A percentile compares a stretch with the other conserved stretches of the same genome.
phyloP scores from a whole-genome alignment of 2,329 filamentous ascomycete genomes.

The Apiospora aurea region DNA sequence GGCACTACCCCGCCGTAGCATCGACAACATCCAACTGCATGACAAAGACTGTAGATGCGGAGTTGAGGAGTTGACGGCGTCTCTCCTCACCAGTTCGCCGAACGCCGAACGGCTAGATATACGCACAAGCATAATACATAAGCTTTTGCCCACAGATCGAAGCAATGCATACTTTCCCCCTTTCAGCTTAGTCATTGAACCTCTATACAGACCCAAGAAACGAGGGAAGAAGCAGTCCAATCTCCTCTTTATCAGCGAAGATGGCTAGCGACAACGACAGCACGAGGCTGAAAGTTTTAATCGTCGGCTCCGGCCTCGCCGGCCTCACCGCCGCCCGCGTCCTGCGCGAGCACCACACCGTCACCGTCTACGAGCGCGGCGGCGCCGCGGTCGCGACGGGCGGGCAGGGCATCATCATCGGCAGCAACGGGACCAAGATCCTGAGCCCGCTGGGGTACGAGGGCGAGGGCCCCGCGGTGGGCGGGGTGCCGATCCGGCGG shows the following conservation, averaged over 20 bases:
- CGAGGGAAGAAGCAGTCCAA: no score
- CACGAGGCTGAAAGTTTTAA: conserved; percentile 31
- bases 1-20: not conserved
- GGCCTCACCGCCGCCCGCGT: conserved; percentile 36
- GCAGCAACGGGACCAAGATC: conserved; percentile 31
- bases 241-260: no score
- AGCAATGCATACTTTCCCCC: no score
- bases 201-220: not conserved
- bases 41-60: not conserved
- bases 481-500: conserved; percentile 29
- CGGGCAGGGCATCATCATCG: conserved; percentile 35
- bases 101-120: not conserved
- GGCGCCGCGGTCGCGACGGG: conserved; percentile 30
- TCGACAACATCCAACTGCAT: not conserved
- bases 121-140: not conserved
- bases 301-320: conserved; percentile 36
- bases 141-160: not conserved
- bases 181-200: not conserved
- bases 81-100: no score
- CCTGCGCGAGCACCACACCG: conserved; percentile 34
- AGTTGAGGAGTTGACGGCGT: not conserved
- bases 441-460: conserved; percentile 34
- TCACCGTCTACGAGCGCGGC: conserved; percentile 36
- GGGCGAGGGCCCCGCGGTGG: conserved; percentile 33
- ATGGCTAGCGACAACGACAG: not conserved